Evolutionary conservation across 1,139 yeast species (phyloP).

Genomic region (Candida anutae): DNA sequence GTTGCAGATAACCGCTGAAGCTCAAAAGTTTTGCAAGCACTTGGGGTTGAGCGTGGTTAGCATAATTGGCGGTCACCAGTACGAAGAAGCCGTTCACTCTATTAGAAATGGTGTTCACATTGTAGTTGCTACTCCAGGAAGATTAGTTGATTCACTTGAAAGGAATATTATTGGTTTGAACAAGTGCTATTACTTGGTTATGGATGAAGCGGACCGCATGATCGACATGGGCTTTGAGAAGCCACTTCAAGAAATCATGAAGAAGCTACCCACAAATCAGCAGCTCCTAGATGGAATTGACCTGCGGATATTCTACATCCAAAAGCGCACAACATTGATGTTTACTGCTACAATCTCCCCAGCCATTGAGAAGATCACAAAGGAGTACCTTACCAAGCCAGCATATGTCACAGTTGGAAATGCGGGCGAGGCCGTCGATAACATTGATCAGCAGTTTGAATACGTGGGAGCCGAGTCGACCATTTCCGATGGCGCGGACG

Average conservation of each 20-base stretch:
- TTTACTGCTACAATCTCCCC: slow-evolving; percentile 91
- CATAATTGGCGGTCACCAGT: slow-evolving; percentile 84
- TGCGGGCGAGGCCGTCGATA: slow-evolving; percentile 54
- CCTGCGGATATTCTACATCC: slow-evolving; percentile 20
- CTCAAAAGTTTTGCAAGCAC: slow-evolving; percentile 38
- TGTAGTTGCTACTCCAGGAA: slow-evolving; percentile 90
- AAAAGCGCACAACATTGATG: slow-evolving; percentile 57
- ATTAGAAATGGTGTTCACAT: slow-evolving; percentile 67
- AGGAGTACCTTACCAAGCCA: slow-evolving; percentile 53
- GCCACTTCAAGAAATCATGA: slow-evolving; percentile 56
- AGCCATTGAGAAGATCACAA: slow-evolving; percentile 58
- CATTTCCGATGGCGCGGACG: slow-evolving; percentile 11
- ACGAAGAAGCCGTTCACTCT: slow-evolving; percentile 62
- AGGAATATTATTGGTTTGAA: slow-evolving; percentile 52
- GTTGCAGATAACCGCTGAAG: slow-evolving; percentile 68
- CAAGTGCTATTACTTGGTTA: slow-evolving; percentile 60
- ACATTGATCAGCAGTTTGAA: slow-evolving; percentile 65
- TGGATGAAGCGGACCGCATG: slow-evolving; percentile 96
- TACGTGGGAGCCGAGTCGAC: slow-evolving; percentile 17
- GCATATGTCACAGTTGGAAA: slow-evolving; percentile 61
- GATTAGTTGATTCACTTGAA: slow-evolving; percentile 74
- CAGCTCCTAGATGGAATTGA: slow-evolving; percentile 15
- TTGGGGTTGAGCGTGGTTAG: slow-evolving; percentile 50
- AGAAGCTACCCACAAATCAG: slow-evolving; percentile 31
- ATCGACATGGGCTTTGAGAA: slow-evolving; percentile 91